Percentiles rank a stretch among this genome's conserved stretches.
These are phyloP conservation scores for Phoma sp. DNA, from an alignment of 2,329 filamentous ascomycete genomes.

Conservation along the genomic window DNA sequence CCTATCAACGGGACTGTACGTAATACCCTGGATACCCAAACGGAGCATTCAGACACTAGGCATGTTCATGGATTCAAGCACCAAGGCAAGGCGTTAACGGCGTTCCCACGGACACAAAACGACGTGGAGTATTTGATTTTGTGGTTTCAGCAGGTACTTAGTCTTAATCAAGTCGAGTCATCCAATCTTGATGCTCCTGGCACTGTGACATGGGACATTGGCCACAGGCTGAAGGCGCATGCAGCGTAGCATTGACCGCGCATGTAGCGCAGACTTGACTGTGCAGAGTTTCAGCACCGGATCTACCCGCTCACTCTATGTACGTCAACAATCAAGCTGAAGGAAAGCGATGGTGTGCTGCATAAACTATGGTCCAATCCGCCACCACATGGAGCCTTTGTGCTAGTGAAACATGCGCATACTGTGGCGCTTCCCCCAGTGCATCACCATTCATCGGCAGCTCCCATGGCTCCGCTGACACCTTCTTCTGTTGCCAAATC, in stretches of 20 bases:
- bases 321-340: constrained; percentile 1
- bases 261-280: not conserved
- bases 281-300: too few relatives aligned
- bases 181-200: not conserved
- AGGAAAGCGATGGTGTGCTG: not conserved
- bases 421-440: constrained; percentile 2
- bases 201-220: not conserved
- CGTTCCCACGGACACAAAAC: constrained; percentile 10
- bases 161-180: constrained; percentile 14
- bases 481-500: not conserved
- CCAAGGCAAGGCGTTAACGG: constrained; percentile 10
- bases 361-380: constrained; percentile 7
- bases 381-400: constrained; percentile 6
- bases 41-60: constrained; percentile 18
- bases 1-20: constrained; percentile 4
- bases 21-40: constrained; percentile 27
- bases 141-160: constrained; percentile 5
- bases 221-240: not conserved
- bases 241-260: not conserved
- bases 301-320: too few relatives aligned
- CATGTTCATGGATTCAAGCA: constrained; percentile 4
- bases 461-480: not conserved
- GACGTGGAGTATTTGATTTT: constrained; percentile 3
- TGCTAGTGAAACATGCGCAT: constrained; percentile 11
- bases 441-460: not conserved